Base-by-base conservation (phyloP, 2,329 filamentous ascomycete genomes). In the Tricladium varicosporioides region DNA sequence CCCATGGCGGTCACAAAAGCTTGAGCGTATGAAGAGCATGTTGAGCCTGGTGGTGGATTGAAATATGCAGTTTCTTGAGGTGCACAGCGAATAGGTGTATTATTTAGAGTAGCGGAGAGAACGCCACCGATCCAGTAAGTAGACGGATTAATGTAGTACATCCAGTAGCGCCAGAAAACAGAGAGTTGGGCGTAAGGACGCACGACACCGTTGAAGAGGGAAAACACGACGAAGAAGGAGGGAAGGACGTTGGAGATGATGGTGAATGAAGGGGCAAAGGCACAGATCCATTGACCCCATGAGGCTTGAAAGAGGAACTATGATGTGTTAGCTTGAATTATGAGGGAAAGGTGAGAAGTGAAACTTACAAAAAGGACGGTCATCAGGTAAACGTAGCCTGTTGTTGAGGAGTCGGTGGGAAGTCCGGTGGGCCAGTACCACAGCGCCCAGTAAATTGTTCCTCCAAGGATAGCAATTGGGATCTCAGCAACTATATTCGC, bases 211-310 rank as follows among this genome's bases (percentile, higher is more conserved):
- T 86, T 1, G 88, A 89, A 13, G 86, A 88, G 72, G 88, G 91
- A 2, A 88, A 89, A 65, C 86, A 93, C 75, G 16, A 69, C 65
- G 51, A 69, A 68, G 57, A 70, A 69, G 58, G 68, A 67, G 5
- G 68, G 68, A 1, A 69, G 60, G 19, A 68, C 74, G 67, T 92
- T 91, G 45, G 84, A 84, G 62, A 92, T 91, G 61, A 91, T 87
- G 0, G 88, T 90, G 73, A 91, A 91, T 43, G 79, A 86, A 0
- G 89, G 89, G 0, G 89, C 88, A 71, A 92, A 92, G 0, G 91
- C 89, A 61, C 86, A 89, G 64, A 94, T 91, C 88, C 88, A 93
- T 70, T 92, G 89, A 16, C 88, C 91, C 89, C 86, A 92, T 63
- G 79, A 85, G 32, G 80, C 81, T 70, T 86, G 82, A 78, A 92